These are phyloP conservation scores for Penicillium rolfsii DNA, from an alignment of 2,329 filamentous ascomycete genomes.

Conservation along the genomic window DNA sequence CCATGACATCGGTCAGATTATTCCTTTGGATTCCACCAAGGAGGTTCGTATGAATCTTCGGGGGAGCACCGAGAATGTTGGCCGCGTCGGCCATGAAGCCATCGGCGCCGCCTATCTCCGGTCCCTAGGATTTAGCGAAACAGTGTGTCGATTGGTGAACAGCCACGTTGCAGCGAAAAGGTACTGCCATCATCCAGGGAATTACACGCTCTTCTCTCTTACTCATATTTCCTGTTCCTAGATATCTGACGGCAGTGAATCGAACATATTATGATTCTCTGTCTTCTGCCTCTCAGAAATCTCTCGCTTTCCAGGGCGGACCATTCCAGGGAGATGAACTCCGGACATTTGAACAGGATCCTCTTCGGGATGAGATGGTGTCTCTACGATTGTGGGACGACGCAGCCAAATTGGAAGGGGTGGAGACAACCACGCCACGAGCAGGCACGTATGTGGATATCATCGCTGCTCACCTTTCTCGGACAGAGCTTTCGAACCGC, in stretches of 20 bases:
- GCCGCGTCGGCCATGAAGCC: constrained; percentile 44
- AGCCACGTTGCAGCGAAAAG: constrained; percentile 47
- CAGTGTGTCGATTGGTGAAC: constrained; percentile 42
- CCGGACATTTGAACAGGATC: constrained; percentile 35
- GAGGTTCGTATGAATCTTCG: constrained; percentile 35
- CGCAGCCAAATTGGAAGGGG: constrained; percentile 38
- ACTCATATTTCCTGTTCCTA: background rate
- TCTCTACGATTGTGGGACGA: constrained; percentile 45
- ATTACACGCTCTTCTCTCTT: background rate
- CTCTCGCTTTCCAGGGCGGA: constrained; percentile 45
- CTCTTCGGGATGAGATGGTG: constrained; percentile 42
- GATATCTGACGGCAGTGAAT: constrained; percentile 44
- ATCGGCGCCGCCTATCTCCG: constrained; percentile 44
- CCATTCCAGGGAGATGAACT: constrained; percentile 39
- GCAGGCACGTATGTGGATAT: constrained; percentile 32
- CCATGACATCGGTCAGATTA: constrained; percentile 50
- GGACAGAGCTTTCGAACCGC: too few relatives aligned
- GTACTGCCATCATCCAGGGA: constrained; percentile 11
- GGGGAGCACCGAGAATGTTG: constrained; percentile 36
- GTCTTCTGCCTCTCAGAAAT: constrained; percentile 43
- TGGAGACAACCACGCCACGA: constrained; percentile 34
- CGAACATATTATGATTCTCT: constrained; percentile 39
- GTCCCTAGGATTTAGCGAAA: constrained; percentile 41
- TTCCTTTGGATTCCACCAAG: constrained; percentile 38
- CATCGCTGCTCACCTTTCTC: constrained; percentile 28